phyloP scores from a whole-genome alignment of 345 rosid genomes.

The Lepidium didymum region DNA sequence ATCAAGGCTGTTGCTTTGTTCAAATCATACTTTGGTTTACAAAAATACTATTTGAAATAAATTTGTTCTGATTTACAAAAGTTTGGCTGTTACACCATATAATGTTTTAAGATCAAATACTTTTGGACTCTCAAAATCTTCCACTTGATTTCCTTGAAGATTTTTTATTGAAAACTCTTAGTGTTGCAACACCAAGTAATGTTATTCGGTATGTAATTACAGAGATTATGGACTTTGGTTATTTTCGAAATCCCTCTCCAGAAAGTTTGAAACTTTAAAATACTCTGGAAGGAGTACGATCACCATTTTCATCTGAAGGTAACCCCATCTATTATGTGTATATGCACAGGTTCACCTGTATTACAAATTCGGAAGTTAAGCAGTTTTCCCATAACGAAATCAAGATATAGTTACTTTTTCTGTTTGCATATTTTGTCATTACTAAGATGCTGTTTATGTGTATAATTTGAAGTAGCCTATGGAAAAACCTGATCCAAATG shows the following conservation, averaged over 20 bases:
- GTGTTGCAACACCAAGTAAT: background rate
- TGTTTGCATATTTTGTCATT: background rate
- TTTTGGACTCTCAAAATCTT: conserved; percentile 39
- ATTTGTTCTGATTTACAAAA: conserved; percentile 87
- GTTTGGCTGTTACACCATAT: no score
- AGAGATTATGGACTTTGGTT: conserved; percentile 98
- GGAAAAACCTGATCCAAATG: conserved; percentile 93
- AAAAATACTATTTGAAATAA: conserved; percentile 94
- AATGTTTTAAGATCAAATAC: background rate
- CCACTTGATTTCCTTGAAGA: no score
- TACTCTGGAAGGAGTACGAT: conserved; percentile 95
- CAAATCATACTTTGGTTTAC: conserved; percentile 96
- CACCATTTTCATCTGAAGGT: conserved; percentile 95
- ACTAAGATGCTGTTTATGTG: background rate
- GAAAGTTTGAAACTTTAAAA: conserved; percentile 93
- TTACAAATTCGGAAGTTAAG: background rate
- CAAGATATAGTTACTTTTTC: background rate
- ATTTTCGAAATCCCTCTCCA: conserved; percentile 93
- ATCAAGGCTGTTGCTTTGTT: conserved; percentile 83
- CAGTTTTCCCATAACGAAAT: background rate
- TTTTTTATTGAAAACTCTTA: no score
- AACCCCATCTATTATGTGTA: conserved; percentile 3
- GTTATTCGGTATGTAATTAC: conserved; percentile 22
- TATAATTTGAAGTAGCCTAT: conserved; percentile 33
- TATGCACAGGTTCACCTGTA: background rate